A percentile compares a stretch with the other conserved stretches of the same genome.
phyloP scores from a whole-genome alignment of 176 grass and related monocot species.

The Avena atlantica region DNA sequence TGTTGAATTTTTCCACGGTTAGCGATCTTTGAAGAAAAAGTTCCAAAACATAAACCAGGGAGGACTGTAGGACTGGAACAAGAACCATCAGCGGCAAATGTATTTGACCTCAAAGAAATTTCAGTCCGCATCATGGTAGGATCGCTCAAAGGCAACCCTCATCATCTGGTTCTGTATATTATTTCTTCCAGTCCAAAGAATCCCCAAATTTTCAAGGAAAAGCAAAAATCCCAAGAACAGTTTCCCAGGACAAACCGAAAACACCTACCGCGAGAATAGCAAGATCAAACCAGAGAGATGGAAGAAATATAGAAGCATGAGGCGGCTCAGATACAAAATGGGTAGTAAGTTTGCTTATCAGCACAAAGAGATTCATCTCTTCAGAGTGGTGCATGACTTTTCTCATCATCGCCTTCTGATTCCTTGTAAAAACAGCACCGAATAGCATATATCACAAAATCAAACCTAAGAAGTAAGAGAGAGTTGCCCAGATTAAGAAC shows the following conservation, averaged over 20 bases:
- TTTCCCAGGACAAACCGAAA: too few relatives aligned
- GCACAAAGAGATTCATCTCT: not conserved
- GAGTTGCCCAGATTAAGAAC: too few relatives aligned
- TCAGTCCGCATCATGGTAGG: constrained; percentile 56
- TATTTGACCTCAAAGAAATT: constrained; percentile 52
- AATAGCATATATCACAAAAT: not conserved
- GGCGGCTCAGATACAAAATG: not conserved
- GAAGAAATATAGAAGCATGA: not conserved
- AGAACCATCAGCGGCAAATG: constrained; percentile 50
- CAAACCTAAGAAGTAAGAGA: not conserved
- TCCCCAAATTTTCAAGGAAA: too few relatives aligned
- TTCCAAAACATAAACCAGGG: not conserved
- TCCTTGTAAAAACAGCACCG: not conserved
- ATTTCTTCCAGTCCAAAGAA: not conserved
- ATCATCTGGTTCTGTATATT: constrained; percentile 38
- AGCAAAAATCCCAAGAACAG: not conserved
- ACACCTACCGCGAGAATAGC: not conserved
- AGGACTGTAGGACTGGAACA: not conserved
- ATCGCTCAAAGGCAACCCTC: constrained; percentile 26
- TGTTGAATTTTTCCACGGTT: not conserved
- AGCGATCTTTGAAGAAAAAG: not conserved
- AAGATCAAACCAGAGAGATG: not conserved
- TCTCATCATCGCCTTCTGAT: not conserved
- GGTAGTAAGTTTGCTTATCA: constrained; percentile 1
- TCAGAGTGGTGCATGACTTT: not conserved